Evolutionary conservation across 2,329 filamentous ascomycete genomes (phyloP).

Genomic region (Colletotrichum kahawae): DNA sequence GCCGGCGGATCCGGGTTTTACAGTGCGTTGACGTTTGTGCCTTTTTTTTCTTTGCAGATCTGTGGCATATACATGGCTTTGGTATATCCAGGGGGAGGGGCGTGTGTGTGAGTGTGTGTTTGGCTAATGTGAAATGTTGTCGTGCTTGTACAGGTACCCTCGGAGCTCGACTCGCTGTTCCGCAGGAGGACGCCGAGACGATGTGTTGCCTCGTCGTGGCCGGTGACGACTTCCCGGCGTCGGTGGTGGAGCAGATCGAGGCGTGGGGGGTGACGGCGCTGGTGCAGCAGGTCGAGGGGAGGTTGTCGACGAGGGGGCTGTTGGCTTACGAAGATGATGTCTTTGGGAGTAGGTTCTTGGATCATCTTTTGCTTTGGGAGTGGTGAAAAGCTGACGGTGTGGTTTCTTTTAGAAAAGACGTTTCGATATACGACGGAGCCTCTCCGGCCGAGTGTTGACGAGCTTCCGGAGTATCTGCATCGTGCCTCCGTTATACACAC

Average conservation of each 20-base stretch:
- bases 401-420: neutral
- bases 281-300: neutral
- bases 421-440: neutral
- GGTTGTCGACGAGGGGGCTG: neutral
- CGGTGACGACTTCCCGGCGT: neutral
- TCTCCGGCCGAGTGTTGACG: neutral
- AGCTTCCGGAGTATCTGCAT: neutral
- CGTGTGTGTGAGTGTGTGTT: neutral
- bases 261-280: neutral
- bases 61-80: neutral
- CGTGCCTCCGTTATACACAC: neutral
- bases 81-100: neutral
- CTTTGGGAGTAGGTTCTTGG: neutral
- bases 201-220: neutral
- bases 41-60: neutral
- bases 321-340: neutral
- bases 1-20: slow-evolving; percentile 13
- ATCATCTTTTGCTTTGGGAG: neutral
- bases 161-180: slow-evolving; percentile 9
- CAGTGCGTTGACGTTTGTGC: neutral
- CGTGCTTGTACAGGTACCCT: neutral
- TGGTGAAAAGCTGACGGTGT: neutral
- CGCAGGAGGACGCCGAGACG: neutral
- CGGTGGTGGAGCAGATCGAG: neutral
- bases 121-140: neutral